These are phyloP conservation scores for Phialocephala subalpina DNA, from an alignment of 2,329 filamentous ascomycete genomes.

Conservation along the genomic window DNA sequence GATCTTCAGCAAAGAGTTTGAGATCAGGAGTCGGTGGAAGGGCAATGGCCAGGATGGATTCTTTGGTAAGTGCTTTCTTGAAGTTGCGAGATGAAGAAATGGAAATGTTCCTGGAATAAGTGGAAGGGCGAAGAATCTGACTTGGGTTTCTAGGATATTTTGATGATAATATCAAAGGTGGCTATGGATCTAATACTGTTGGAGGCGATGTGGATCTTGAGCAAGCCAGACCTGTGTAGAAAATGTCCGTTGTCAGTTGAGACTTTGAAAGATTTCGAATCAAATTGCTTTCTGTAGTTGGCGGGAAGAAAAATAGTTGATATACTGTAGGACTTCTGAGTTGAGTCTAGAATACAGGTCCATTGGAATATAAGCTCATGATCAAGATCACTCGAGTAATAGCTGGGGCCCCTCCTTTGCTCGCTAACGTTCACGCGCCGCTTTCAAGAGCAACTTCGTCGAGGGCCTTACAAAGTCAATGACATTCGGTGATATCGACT, in stretches of 20 bases:
- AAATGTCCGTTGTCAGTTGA: neutral
- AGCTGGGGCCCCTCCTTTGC: no score
- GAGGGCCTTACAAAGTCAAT: neutral
- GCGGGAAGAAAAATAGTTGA: no score
- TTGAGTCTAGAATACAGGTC: no score
- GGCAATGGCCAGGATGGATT: conserved; percentile 18
- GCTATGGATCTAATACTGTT: conserved; percentile 11
- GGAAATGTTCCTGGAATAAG: neutral
- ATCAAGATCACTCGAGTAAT: no score
- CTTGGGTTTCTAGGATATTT: conserved; percentile 7
- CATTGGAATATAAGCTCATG: no score
- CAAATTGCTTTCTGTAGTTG: no score
- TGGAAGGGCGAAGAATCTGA: neutral
- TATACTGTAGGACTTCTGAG: no score
- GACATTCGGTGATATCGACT: neutral
- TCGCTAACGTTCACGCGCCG: no score
- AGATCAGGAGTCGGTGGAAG: conserved; percentile 13
- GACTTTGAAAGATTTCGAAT: no score
- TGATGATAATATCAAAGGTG: conserved; percentile 18
- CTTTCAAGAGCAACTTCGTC: neutral
- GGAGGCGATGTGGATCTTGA: conserved; percentile 15
- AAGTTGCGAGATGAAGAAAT: neutral
- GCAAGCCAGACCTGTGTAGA: conserved; percentile 8
- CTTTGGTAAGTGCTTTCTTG: conserved; percentile 12
- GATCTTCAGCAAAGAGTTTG: conserved; percentile 16